A percentile compares a stretch with the other conserved stretches of the same genome.
phyloP scores from a whole-genome alignment of 257 asterid genomes.

The Jaltomata sinuosa region DNA sequence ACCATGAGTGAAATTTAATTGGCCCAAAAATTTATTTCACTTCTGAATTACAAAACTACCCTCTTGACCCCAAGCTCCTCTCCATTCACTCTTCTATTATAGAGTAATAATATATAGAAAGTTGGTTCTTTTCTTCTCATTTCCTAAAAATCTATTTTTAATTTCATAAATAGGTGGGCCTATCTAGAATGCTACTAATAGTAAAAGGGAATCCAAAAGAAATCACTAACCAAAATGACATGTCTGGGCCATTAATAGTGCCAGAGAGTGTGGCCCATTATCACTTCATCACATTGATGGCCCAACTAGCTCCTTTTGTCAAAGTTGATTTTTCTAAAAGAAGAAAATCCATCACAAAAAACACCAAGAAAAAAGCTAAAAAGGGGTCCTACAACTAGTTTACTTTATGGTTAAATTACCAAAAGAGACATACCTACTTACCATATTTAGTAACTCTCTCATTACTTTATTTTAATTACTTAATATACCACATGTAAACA shows the following conservation, averaged over 20 bases:
- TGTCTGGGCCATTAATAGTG: slow-evolving; percentile 36
- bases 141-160: neutral
- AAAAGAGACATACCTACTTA: too few species aligned
- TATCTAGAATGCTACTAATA: slow-evolving; percentile 70
- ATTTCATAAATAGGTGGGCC: slow-evolving; percentile 32
- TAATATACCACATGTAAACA: too few species aligned
- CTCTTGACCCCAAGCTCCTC: too few species aligned
- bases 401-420: too few species aligned
- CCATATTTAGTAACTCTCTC: too few species aligned
- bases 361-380: slow-evolving; percentile 45
- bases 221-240: slow-evolving; percentile 19
- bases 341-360: slow-evolving; percentile 24
- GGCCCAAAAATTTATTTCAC: too few species aligned
- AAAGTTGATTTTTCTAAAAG: slow-evolving; percentile 48
- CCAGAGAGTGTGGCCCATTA: slow-evolving; percentile 74
- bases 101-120: too few species aligned
- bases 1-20: too few species aligned
- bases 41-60: too few species aligned
- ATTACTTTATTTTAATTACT: too few species aligned
- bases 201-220: slow-evolving; percentile 51
- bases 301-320: slow-evolving; percentile 42
- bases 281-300: slow-evolving; percentile 65
- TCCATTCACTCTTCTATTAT: too few species aligned
- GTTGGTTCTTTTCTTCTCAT: neutral
- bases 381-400: slow-evolving; percentile 52